Evolutionary conservation across 2,329 filamentous ascomycete genomes (phyloP), one percentile per base, ranked within the genome.

Genomic region (Alternaria atra): DNA sequence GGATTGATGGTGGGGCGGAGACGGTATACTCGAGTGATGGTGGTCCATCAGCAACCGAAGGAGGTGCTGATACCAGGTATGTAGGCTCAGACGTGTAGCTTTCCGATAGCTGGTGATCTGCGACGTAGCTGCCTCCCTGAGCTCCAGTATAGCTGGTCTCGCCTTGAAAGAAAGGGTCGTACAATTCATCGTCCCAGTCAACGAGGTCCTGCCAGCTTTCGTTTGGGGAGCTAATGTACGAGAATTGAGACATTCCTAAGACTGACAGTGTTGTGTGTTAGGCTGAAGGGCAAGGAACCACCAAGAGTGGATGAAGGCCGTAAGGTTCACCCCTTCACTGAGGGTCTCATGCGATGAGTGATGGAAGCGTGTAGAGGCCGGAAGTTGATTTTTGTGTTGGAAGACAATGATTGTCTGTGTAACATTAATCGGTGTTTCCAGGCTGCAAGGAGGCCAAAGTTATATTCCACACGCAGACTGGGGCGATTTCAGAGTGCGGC

Each of bases 121-220:
- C 52, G 10, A 54, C 30, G 51, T 65, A 69, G 55, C 56, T 61
- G 13, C 60, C 52, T 32, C 39, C 48, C 20, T 64, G 60, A 34
- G 52, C 39, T 9, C 44, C 58, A 1, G 63, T 58, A 42, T 68
- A 68, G 27, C 57, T 60, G 12, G 51, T 52, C 47, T 73, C 68
- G 43, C 62, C 65, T 27, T 69, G 67, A 58, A 72, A 77, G 32
- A 75, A 56, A 9, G 72, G 65, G 52, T 75, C 69, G 52, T 64
- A 70, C n/a, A 73, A 15, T 37, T 74, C 72, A 6, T 66, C 74
- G 32, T 74, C 69, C 74, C 72, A 76, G 12, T 58, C 62, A 43
- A 77, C 56, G 6, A 76, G 52, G 20, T 73, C 71, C 52, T 75
- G 64, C 74, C 74, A 77, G 37, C 61, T 62, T 55, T 73, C 73